phyloP scores from a whole-genome alignment of 371 early-diverging fungal species.

The Mortierella sp. region DNA sequence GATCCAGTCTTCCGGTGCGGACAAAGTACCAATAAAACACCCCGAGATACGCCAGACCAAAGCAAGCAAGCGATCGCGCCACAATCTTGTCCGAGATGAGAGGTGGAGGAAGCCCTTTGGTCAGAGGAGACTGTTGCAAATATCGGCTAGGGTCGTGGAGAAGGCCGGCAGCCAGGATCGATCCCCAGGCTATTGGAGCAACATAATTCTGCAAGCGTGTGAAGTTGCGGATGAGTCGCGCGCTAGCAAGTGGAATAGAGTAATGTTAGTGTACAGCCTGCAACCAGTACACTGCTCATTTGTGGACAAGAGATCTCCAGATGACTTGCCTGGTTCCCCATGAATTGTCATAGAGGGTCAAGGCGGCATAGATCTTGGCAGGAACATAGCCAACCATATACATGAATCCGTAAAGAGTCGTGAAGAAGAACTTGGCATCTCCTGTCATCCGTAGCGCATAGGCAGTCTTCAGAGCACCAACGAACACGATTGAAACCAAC shows the following conservation, averaged over 20 bases:
- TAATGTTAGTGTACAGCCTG: too few species aligned
- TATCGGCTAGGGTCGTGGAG: conserved; percentile 41
- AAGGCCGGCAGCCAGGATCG: conserved; percentile 34
- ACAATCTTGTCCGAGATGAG: conserved; percentile 28
- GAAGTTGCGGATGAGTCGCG: conserved; percentile 48
- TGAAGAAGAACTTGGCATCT: conserved; percentile 59
- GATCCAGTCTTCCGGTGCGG: conserved; percentile 24
- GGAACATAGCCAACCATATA: conserved; percentile 70
- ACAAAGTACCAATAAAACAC: conserved; percentile 43
- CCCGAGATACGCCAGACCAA: conserved; percentile 15
- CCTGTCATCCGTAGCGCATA: conserved; percentile 59
- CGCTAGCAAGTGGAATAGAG: too few species aligned
- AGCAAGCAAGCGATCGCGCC: conserved; percentile 7
- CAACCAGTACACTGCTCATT: too few species aligned
- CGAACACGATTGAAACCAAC: conserved; percentile 60
- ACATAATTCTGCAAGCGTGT: conserved; percentile 40
- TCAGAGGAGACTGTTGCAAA: conserved; percentile 16
- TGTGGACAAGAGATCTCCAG: too few species aligned
- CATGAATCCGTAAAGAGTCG: conserved; percentile 64
- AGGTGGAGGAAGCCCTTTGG: conserved; percentile 21
- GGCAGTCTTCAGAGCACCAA: conserved; percentile 62
- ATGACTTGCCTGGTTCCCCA: conserved; percentile 69
- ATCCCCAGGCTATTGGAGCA: conserved; percentile 42
- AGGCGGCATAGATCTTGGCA: conserved; percentile 68
- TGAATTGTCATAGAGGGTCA: conserved; percentile 70